Evolutionary conservation across 176 grass and related monocot genomes (phyloP), one percentile per base, ranked within the genome.

Genomic region (Juncus effusus): DNA sequence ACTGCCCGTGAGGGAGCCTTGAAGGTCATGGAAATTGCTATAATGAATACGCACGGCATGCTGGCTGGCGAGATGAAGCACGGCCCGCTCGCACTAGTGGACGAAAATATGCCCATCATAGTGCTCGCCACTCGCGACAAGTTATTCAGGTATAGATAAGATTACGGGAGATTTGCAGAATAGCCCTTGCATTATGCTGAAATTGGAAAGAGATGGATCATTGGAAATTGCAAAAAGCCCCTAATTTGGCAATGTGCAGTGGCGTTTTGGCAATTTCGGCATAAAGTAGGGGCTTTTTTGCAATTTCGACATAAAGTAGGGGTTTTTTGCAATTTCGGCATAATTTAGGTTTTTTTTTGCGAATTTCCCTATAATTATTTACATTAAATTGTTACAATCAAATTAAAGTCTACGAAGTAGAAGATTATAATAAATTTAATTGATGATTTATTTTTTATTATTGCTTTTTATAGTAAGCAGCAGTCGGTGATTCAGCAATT

Each of bases 21-120:
- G 42, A 92, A 97, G 76, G 88, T 97, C 12, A 97, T 92, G 80
- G 93, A 97, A 82, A 87, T 97, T 0, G 84, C 93, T 2, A 64
- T 92, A 14, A 97, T 92, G 85, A 87, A 92, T 44, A 89, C 82
- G 35, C 88, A 97, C 76, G 88, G 93, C 40, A 82, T 97, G 93
- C 88, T 97, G 79, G 93, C 93, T 38, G 93, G 93, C 44, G 88
- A 97, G 77, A 97, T 97, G 93, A 97, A 97, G 38, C 88, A 97
- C 40, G 93, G 93, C 47, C 93, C 93, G 0, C 63, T 96, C 52
- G 93, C 93, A 36, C 69, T 97, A 61, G 93, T 97, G 75, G 93
- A 92, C 72, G 93, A 97, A 70, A 81, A 79, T 54, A 87, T 97
- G 61, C 88, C 88, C 11, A 92, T 86, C 80, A 82, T 97, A 56